Evolutionary conservation across 1,139 yeast species (phyloP), one percentile per base, ranked within the genome.

Genomic region (Lizanozyma gosingica): DNA sequence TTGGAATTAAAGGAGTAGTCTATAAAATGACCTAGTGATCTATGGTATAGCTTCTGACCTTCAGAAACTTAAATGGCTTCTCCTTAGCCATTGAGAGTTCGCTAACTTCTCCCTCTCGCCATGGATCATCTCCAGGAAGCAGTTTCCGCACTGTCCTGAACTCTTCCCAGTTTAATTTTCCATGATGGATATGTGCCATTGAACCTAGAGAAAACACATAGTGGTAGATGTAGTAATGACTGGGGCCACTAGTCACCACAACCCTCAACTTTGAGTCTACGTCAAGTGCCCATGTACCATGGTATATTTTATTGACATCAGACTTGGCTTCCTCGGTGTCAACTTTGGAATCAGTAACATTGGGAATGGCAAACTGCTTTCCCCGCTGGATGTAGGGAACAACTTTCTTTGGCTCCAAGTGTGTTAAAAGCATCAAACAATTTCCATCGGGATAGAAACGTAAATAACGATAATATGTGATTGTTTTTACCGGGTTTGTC

Each of bases 391-490:
- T 67, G 44, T 62, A 63, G 1, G 82, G 82, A 0, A 85, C 79
- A 3, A 85, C 80, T 37, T 62, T 55, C 2, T 58, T 53, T 0
- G 95, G 95, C 46, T 83, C 87, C 42, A 78, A 65, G 2, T 80
- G 72, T 0, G 92, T 73, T 15, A 84, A 66, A 17, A 82, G 70
- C 53, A 83, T 76, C 34, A 82, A 59, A 44, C 87, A 83, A 0
- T 73, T 66, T 0, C 97, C 97, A 52, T 85, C 84, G 0, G 82
- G 81, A 53, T 73, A 85, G 54, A 92, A 88, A 43, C 97, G 66
- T 34, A 83, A 59, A 56, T 87, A 92, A 45, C 98, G 67, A 57
- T 86, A 92, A 55, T 90, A 92, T 0, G 96, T 86, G 38, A 90
- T 84, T 56, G 88, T 78, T 51, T 85, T 77, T 15, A 85, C 76